phyloP scores from a whole-genome alignment of 106 monocot species.

The Dioscorea zingiberensis region DNA sequence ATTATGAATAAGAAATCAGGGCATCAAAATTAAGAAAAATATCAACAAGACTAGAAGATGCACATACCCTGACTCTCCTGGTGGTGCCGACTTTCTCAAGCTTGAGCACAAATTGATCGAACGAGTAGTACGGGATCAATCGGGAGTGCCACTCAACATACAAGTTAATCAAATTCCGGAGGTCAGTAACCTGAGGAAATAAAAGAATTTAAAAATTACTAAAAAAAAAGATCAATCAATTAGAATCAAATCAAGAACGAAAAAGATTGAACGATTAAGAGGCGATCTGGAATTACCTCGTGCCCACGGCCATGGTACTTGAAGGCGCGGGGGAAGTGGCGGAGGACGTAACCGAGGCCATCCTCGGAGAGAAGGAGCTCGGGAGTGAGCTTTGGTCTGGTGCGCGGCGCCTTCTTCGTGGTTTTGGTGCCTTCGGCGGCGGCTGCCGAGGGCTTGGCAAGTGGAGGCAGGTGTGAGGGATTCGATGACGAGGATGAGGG shows the following conservation, averaged over 20 bases:
- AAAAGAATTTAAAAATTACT: neutral
- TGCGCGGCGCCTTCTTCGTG: constrained; percentile 36
- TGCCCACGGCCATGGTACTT: constrained; percentile 87
- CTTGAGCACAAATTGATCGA: constrained; percentile 80
- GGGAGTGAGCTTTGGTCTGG: constrained; percentile 88
- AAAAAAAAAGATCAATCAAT: neutral
- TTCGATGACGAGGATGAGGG: constrained; percentile 25
- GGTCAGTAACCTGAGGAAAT: constrained; percentile 48
- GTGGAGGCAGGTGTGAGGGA: neutral
- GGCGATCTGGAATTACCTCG: constrained; percentile 39
- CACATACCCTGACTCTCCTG: constrained; percentile 71
- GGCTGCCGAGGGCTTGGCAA: constrained; percentile 10
- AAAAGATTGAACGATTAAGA: neutral
- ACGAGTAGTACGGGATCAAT: constrained; percentile 84
- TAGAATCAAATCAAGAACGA: neutral
- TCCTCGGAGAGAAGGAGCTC: constrained; percentile 80
- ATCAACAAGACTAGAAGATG: too few relatives aligned
- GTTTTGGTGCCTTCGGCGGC: constrained; percentile 3
- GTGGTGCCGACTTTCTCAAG: constrained; percentile 69
- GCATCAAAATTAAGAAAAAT: too few relatives aligned
- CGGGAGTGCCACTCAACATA: constrained; percentile 85
- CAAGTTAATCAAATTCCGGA: constrained; percentile 64
- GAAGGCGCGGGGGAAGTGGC: constrained; percentile 73
- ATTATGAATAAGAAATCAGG: too few relatives aligned
- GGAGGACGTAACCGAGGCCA: constrained; percentile 86